Evolutionary conservation across 257 asterid species (phyloP).

Genomic region (Ilex asprella): DNA sequence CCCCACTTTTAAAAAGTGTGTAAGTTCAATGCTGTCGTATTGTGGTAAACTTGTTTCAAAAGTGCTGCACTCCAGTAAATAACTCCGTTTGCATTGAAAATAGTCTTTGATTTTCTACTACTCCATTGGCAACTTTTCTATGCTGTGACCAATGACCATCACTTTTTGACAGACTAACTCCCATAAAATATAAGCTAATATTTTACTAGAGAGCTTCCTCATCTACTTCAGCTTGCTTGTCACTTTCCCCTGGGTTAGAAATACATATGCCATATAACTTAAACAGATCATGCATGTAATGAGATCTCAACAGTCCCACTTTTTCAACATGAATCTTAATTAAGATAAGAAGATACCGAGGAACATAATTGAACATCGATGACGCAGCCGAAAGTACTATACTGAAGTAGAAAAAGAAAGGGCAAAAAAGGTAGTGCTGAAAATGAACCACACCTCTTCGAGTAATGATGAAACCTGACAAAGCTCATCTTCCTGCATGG

Average conservation of each 20-base stretch:
- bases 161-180: no score
- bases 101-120: no score
- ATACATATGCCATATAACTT: no score
- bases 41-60: no score
- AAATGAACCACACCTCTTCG: constrained; percentile 55
- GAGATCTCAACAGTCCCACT: no score
- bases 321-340: no score
- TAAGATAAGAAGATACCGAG: not conserved
- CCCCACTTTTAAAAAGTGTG: no score
- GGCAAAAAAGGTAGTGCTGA: not conserved
- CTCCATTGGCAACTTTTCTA: not conserved
- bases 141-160: not conserved
- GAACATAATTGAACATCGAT: not conserved
- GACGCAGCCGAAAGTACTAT: not conserved
- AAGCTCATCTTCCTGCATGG: constrained; percentile 75
- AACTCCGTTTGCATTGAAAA: no score
- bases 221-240: not conserved
- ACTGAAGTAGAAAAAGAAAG: not conserved
- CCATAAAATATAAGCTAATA: not conserved
- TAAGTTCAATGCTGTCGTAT: no score
- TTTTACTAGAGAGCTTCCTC: not conserved
- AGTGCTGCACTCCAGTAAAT: no score
- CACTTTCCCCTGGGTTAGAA: not conserved
- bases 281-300: no score
- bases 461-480: constrained; percentile 65